Base-by-base conservation (phyloP, 306 rosid genomes). In the Elaeagnus macrophylla region DNA sequence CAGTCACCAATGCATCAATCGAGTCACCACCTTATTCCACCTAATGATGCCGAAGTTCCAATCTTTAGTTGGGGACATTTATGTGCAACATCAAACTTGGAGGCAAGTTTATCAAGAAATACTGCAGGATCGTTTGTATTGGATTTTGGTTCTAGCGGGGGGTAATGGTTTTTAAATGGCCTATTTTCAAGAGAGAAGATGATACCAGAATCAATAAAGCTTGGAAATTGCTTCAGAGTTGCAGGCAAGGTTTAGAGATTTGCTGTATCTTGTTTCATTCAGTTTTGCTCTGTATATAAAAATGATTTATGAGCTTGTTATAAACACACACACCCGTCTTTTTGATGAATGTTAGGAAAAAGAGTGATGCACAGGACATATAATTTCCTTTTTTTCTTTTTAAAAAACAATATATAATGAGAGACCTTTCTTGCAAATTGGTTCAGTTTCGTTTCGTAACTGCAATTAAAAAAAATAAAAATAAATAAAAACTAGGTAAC, bases 31-130 rank as follows among this genome's bases (percentile, higher is more conserved):
- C 40, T 55, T 50, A 17, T 59, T 51, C 15, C 59, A 39, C 64
- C 19, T 6, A 45, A 59, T 0, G 77, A 78, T 45, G 72, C 77
- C 4, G 67, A 68, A 65, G 76, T 75, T 65, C 91, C 82, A 48
- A 67, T n/a, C 3, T 53, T 75, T 59, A 71, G 41, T 54, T 64
- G 39, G 38, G 49, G 12, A 39, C 48, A 67, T 40, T 56, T 46
- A 18, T 45, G 39, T 18, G 53, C 18, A 7, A 11, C 41, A 17
- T 12, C 48, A 38, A 74, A 62, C 63, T 56, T 46, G 53, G 48
- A 53, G 36, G 43, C 17, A 39, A 6, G 14, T 56, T 52, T 48
- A 67, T 13, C 56, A 12, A 67, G 48, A 48, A 71, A 64, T 48
- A 65, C 62, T 11, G 18, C 55, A 8, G 73, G 58, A 56, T 62